Evolutionary conservation across 176 grass and related monocot species (phyloP).

Genomic region (Ensete glaucum): DNA sequence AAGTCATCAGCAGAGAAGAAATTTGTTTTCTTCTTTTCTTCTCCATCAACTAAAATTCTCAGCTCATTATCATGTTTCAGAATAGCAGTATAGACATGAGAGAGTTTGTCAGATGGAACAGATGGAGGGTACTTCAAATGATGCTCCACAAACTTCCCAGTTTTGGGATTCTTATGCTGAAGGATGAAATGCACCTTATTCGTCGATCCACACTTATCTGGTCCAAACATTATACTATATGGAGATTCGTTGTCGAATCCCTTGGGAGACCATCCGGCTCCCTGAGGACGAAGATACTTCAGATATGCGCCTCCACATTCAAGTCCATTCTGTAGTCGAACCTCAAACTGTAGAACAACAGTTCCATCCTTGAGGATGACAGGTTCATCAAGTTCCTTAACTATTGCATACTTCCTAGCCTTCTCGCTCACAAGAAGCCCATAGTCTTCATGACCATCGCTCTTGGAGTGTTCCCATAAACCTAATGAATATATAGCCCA

Average conservation of each 20-base stretch:
- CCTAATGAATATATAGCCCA: slow-evolving; percentile 29
- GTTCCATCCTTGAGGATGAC: slow-evolving; percentile 67
- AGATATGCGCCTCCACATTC: slow-evolving; percentile 92
- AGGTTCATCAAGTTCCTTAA: slow-evolving; percentile 75
- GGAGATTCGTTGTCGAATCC: slow-evolving; percentile 88
- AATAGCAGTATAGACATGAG: slow-evolving; percentile 90
- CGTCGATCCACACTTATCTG: slow-evolving; percentile 97
- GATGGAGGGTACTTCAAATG: slow-evolving; percentile 92
- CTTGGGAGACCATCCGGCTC: slow-evolving; percentile 54
- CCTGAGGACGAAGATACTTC: slow-evolving; percentile 79
- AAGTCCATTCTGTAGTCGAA: slow-evolving; percentile 82
- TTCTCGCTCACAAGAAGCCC: slow-evolving; percentile 78
- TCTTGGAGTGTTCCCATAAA: slow-evolving; percentile 85
- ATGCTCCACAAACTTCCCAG: slow-evolving; percentile 81
- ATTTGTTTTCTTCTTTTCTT: slow-evolving; percentile 82
- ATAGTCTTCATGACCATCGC: slow-evolving; percentile 88
- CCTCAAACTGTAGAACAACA: slow-evolving; percentile 77
- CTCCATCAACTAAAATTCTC: slow-evolving; percentile 77
- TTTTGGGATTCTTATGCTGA: slow-evolving; percentile 90
- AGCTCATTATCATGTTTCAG: slow-evolving; percentile 80
- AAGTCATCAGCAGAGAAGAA: slow-evolving; percentile 85
- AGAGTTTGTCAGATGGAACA: slow-evolving; percentile 84
- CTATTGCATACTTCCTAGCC: slow-evolving; percentile 81
- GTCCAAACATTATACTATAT: slow-evolving; percentile 95
- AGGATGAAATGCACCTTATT: slow-evolving; percentile 99